Evolutionary conservation across 192 early-diverging fungal species (phyloP).

Genomic region (Rhizoclosmatium globosum): DNA sequence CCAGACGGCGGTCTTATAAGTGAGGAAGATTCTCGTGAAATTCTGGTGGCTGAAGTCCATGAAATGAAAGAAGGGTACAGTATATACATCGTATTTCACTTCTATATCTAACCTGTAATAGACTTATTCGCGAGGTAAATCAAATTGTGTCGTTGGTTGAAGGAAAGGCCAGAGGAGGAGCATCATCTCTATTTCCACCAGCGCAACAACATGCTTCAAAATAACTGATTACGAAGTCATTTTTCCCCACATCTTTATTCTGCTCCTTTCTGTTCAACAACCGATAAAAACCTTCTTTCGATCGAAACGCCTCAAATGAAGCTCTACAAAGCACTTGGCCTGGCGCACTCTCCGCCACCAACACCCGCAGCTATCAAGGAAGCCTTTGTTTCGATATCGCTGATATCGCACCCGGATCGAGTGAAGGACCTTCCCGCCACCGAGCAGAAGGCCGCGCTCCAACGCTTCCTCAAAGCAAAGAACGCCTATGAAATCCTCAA

Average conservation of each 20-base stretch:
- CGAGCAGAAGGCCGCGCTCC: background rate
- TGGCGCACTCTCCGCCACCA: background rate
- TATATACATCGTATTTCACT: too few species aligned
- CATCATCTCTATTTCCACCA: background rate
- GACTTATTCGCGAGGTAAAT: constrained; percentile 32
- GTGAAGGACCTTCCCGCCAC: background rate
- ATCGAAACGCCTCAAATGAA: constrained; percentile 4
- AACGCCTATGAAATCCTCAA: constrained; percentile 19
- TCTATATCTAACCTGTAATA: too few species aligned
- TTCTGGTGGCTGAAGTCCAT: constrained; percentile 10
- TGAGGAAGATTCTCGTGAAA: constrained; percentile 25
- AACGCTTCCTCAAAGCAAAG: background rate
- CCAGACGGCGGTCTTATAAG: constrained; percentile 20
- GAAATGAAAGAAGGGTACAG: constrained; percentile 1
- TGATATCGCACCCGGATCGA: constrained; percentile 12
- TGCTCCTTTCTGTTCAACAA: background rate
- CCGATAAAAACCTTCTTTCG: background rate
- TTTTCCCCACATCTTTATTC: background rate
- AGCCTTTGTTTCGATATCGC: constrained; percentile 1
- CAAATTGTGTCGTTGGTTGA: constrained; percentile 14
- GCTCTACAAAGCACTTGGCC: background rate
- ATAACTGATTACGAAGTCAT: background rate
- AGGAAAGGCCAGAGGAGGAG: background rate
- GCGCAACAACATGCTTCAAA: background rate
- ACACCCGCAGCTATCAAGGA: constrained; percentile 5